These are phyloP conservation scores for Mercurialis annua DNA, from an alignment of 345 rosid genomes.

Conservation along the genomic window DNA sequence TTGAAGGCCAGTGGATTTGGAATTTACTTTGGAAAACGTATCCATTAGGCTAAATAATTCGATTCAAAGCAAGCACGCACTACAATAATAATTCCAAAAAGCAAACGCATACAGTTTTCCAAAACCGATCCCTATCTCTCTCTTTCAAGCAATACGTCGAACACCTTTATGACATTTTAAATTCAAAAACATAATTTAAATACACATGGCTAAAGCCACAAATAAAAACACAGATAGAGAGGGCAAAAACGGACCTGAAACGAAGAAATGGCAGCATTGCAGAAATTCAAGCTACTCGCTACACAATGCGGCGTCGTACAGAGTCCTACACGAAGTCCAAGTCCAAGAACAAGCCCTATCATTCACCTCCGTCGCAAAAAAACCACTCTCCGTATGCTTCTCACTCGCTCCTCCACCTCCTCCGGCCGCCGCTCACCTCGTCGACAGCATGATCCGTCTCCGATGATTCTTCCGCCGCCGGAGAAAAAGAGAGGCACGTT, in stretches of 20 bases:
- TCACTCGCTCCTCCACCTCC: constrained; percentile 45
- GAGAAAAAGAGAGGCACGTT: constrained; percentile 42
- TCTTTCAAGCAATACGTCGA: constrained; percentile 26
- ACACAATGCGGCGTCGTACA: constrained; percentile 81
- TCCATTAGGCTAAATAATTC: constrained; percentile 28
- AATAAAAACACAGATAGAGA: neutral
- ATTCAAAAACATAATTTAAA: constrained; percentile 1
- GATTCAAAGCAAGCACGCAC: constrained; percentile 59
- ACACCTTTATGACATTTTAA: neutral
- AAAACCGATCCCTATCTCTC: constrained; percentile 40
- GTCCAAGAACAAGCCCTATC: constrained; percentile 74
- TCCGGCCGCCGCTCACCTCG: constrained; percentile 38
- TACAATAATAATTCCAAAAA: constrained; percentile 23
- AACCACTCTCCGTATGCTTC: constrained; percentile 70
- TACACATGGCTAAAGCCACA: neutral
- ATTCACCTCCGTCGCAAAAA: constrained; percentile 68
- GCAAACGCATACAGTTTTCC: constrained; percentile 27
- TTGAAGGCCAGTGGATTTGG: neutral
- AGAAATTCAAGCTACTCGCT: constrained; percentile 77
- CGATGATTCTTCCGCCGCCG: constrained; percentile 10
- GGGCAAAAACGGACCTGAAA: constrained; percentile 1
- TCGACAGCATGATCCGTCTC: constrained; percentile 21
- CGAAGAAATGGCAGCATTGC: constrained; percentile 68
- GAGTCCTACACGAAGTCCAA: constrained; percentile 79
- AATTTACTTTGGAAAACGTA: constrained; percentile 31